Evolutionary conservation across 1,284 basidiomycete genomes (phyloP).

Genomic region (Polyporus tsugae): DNA sequence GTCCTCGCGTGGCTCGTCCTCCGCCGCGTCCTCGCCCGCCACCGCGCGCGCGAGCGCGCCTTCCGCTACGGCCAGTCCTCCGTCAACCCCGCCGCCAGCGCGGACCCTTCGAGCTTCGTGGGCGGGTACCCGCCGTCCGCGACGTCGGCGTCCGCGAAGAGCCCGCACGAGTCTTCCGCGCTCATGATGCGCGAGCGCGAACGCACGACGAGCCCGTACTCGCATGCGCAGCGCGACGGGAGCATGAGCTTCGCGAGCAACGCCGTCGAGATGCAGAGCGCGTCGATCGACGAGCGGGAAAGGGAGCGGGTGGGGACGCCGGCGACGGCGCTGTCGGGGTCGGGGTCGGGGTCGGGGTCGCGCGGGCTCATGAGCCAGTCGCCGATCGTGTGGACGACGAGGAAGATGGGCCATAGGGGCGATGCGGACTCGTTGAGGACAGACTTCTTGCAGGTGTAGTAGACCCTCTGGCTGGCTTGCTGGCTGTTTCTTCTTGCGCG

Average conservation of each 20-base stretch:
- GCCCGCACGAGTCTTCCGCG: conserved; percentile 10
- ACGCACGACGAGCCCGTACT: conserved; percentile 5
- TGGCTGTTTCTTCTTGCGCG: too few relatives aligned
- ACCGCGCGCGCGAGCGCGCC: conserved; percentile 32
- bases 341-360: neutral
- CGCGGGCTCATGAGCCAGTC: conserved; percentile 26
- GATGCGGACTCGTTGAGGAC: conserved; percentile 40
- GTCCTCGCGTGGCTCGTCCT: conserved; percentile 28
- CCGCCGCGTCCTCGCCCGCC: conserved; percentile 25
- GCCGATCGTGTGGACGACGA: conserved; percentile 31
- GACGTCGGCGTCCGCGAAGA: conserved; percentile 14
- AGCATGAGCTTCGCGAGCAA: conserved; percentile 14
- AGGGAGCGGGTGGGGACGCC: conserved; percentile 17
- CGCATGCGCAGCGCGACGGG: conserved; percentile 2
- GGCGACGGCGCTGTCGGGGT: neutral
- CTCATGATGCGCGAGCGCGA: conserved; percentile 2
- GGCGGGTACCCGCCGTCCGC: conserved; percentile 2
- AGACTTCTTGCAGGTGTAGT: conserved; percentile 38
- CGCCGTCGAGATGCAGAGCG: conserved; percentile 15
- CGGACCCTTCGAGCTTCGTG: conserved; percentile 21
- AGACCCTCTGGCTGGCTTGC: too few relatives aligned
- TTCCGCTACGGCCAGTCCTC: conserved; percentile 37
- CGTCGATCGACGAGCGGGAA: conserved; percentile 14
- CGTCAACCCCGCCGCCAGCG: conserved; percentile 27
- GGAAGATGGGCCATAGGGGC: conserved; percentile 25